Evolutionary conservation across 169 alveolate genomes (phyloP).

Genomic region (Plasmodium billcollinsi): DNA sequence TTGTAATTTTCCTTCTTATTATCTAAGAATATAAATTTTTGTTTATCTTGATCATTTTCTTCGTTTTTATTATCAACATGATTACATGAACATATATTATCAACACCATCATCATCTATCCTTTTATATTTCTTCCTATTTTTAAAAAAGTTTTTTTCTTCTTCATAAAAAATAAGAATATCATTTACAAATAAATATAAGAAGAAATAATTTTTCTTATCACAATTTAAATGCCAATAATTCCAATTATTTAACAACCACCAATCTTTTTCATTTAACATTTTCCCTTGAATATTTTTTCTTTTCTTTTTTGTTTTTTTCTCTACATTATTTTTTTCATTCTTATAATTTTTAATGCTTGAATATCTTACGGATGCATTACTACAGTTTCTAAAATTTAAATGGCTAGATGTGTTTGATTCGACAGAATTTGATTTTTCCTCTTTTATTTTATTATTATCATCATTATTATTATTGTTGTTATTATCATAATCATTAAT

Average conservation of each 20-base stretch:
- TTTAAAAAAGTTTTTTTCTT: slow-evolving; percentile 5
- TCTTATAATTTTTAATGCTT: background rate
- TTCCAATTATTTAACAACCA: slow-evolving; percentile 45
- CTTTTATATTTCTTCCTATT: too few relatives aligned
- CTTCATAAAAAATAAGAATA: slow-evolving; percentile 29
- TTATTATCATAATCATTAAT: too few relatives aligned
- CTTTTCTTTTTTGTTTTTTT: background rate
- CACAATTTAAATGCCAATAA: slow-evolving; percentile 25
- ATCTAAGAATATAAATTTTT: too few relatives aligned
- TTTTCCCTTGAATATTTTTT: slow-evolving; percentile 6
- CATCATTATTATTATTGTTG: too few relatives aligned
- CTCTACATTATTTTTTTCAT: background rate
- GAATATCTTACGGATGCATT: background rate
- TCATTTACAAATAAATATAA: slow-evolving; percentile 39
- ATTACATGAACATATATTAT: too few relatives aligned
- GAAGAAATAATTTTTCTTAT: slow-evolving; percentile 30
- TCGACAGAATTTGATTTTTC: too few relatives aligned
- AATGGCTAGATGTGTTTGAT: background rate
- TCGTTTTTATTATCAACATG: too few relatives aligned
- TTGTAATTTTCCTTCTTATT: too few relatives aligned
- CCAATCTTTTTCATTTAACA: slow-evolving; percentile 67
- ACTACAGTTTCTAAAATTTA: background rate
- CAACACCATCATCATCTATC: too few relatives aligned
- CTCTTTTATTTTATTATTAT: too few relatives aligned
- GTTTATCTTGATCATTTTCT: too few relatives aligned